Conservation (phyloP, 2,329 filamentous ascomycete species). For the Fusarium verrucosum region DNA sequence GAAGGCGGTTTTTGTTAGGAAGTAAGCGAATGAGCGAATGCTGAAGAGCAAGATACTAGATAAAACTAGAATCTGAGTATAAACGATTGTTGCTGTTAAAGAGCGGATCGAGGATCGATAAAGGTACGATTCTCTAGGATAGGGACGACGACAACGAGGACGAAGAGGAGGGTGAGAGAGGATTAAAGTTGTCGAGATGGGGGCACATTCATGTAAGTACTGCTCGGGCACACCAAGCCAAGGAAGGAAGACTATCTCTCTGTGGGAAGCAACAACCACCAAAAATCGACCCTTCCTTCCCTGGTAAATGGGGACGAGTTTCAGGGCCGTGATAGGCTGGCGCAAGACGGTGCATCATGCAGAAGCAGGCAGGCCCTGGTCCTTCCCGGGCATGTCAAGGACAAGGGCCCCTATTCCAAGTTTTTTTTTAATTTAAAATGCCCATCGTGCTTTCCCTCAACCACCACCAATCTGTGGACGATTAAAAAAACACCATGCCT, state of each 20-base stretch:
- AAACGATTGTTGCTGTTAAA: slow-evolving; percentile 32
- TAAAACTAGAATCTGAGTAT: slow-evolving; percentile 25
- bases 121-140: slow-evolving; percentile 38
- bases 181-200: slow-evolving; percentile 16
- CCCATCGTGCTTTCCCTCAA: slow-evolving; percentile 25
- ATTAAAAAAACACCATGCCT: slow-evolving; percentile 21
- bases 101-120: slow-evolving; percentile 43
- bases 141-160: slow-evolving; percentile 22
- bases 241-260: slow-evolving; percentile 23
- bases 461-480: slow-evolving; percentile 23
- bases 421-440: slow-evolving; percentile 37
- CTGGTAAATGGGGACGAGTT: slow-evolving; percentile 24
- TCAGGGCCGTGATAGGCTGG: slow-evolving; percentile 34
- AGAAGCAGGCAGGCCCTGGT: slow-evolving; percentile 18
- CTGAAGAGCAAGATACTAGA: slow-evolving; percentile 13
- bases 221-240: slow-evolving; percentile 15
- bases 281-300: slow-evolving; percentile 16
- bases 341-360: slow-evolving; percentile 15
- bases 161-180: slow-evolving; percentile 21
- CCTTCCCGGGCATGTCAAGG: slow-evolving; percentile 4
- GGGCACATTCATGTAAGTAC: slow-evolving; percentile 31
- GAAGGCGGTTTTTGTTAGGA: slow-evolving; percentile 22
- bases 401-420: slow-evolving; percentile 21
- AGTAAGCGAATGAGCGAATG: slow-evolving; percentile 18
- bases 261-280: slow-evolving; percentile 22